phyloP scores from a whole-genome alignment of 2,329 filamentous ascomycete species.

The Pseudomassariella vexata region DNA sequence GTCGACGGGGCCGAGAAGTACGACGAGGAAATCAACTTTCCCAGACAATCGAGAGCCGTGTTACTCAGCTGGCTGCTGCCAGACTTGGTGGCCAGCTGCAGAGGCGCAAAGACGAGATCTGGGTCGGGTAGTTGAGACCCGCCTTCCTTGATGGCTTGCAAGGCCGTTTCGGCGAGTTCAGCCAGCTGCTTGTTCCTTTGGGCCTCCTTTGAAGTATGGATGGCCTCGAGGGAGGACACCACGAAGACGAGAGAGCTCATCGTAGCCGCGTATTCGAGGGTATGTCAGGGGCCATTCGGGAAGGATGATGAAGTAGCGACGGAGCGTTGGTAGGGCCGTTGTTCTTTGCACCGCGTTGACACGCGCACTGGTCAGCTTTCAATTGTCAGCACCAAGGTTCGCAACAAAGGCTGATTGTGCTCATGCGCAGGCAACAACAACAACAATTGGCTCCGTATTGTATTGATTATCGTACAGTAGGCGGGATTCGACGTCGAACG shows the following conservation, averaged over 20 bases:
- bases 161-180: constrained; percentile 74
- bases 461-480: too few species aligned
- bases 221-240: constrained; percentile 85
- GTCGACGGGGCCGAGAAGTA: constrained; percentile 77
- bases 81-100: constrained; percentile 84
- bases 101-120: constrained; percentile 83
- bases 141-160: constrained; percentile 79
- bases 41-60: constrained; percentile 92
- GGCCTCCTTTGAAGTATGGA: constrained; percentile 87
- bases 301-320: constrained; percentile 2
- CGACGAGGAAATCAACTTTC: constrained; percentile 97
- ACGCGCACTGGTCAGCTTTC: too few species aligned
- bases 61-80: constrained; percentile 81
- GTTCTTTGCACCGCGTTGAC: too few species aligned
- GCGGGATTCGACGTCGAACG: too few species aligned
- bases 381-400: too few species aligned
- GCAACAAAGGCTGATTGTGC: too few species aligned
- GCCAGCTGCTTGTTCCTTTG: constrained; percentile 78
- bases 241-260: constrained; percentile 97
- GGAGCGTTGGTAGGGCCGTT: too few species aligned
- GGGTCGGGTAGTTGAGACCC: constrained; percentile 80
- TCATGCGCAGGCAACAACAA: too few species aligned
- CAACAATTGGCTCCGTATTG: too few species aligned
- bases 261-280: constrained; percentile 51
- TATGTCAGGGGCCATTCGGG: constrained; percentile 11